Base-by-base conservation (phyloP, 2,329 filamentous ascomycete genomes). In the Nigrospora osmanthi region DNA sequence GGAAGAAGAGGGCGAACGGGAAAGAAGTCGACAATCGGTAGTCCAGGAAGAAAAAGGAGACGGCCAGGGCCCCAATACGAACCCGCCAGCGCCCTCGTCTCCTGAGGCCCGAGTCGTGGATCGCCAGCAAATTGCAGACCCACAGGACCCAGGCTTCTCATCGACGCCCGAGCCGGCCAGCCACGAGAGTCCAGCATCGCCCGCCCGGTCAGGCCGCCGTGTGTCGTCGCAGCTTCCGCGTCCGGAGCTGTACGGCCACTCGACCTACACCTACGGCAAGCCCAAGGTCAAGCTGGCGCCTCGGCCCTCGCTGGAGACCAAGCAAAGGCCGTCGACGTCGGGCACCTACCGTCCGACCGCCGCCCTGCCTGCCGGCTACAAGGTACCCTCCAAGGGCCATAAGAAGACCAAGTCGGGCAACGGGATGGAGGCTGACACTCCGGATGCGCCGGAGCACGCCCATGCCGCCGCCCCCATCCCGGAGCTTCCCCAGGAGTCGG, bases 241-340 rank as follows among this genome's bases (percentile, higher is more conserved):
- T 38, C 64, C 69, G 6, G 78, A 82, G 11, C 54, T 74, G 32
- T 74, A 73, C 56, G 68, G 63, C 51, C 71, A 71, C 47, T 62
- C 67, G 19, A 67, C 71, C 12, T 76, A 78, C 51, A 61, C 65
- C 35, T 73, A 72, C 52, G 68, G 70, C 54, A 89, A 87, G 57
- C 85, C 84, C 37, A 96, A 94, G 62, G 83, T 95, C 45, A 96
- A 94, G 65, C 78, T 95, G 37, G 93, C 83, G 1, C 91, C 93
- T 11, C 79, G 91, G 38, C 89, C 89, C 23, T 91, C 89, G 3
- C 60, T 82, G 36, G 83, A 89, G 49, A 70, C 76, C 35, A 70
- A 73, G 50, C 73, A 79, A 46, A 74, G 76, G 55, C 77, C 81
- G 48, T 76, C 83, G 39, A 84, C 67, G 66, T 81, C 62, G 66